Evolutionary conservation across 2,329 filamentous ascomycete species (phyloP), one percentile per base, ranked within the genome.

Genomic region (Penicillium sp.): DNA sequence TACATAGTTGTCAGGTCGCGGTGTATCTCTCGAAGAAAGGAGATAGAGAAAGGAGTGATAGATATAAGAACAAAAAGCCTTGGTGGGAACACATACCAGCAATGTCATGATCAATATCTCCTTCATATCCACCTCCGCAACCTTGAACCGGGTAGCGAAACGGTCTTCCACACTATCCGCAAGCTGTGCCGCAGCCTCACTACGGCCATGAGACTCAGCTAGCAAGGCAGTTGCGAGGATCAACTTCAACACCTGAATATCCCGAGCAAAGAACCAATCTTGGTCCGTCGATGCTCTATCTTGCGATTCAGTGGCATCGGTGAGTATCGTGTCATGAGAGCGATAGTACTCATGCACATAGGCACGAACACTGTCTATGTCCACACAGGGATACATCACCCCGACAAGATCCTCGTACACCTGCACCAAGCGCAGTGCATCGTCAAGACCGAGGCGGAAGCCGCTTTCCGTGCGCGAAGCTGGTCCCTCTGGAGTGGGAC

Each of bases 381-480:
- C 85, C 40, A 96, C 75, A 16, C 96, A 87, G 0, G 92, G 92
- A 70, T 96, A 96, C 90, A 96, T 95, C 66, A 93, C 83, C 36
- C 91, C 91, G 67, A 95, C 87, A 69, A 96, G 91, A 65, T 96
- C 91, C 62, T 96, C 89, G 71, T 94, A 93, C 0, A 96, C 80
- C 14, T 85, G 82, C 60, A 91, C 89, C 14, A 96, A 77, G 0
- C 91, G 85, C 11, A 93, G 74, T 65, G 93, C 90, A 70, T 97
- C 92, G 43, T 91, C 85, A 68, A 87, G 85, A 43, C 84, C 85
- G 39, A 95, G 83, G 16, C 86, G 83, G 82, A 96, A 82, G 0
- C 91, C 90, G 69, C 96, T 91, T 60, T 83, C 79, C 58, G 77
- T 73, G 9, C 65, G 71, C 61, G 77, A 77, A 27, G 31, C 69